Base-by-base conservation (phyloP, 1,284 basidiomycete species). In the Leucoagaricus sp. region DNA sequence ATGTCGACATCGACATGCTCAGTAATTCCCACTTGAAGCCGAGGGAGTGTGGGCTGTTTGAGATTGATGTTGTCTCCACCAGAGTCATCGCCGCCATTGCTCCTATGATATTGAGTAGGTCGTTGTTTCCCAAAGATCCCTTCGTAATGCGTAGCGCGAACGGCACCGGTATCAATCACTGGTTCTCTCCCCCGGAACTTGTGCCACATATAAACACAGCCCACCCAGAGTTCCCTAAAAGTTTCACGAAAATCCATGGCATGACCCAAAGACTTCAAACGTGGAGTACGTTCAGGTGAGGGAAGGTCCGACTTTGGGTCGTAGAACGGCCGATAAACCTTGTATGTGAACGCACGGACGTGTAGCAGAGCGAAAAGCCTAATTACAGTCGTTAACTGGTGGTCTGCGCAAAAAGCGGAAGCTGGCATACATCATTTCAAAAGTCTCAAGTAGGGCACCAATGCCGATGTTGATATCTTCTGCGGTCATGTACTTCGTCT, bases 381-480 rank as follows among this genome's bases (percentile, higher is more conserved):
- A 61, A 12, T 12, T 5, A 38, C 25, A 48, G 31, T 26, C 53
- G 8, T 38, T 49, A 4, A 46, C 36, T 53, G 45, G 64, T 47
- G 63, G 49, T n/a, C 40, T 29, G 46, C 28, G 25, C 17, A 25
- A n/a, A 15, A 26, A 49, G 19, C 34, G 15, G 15, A 29, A 3
- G 26, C 29, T 44, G 38, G n/a, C 75, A 21, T 64, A 87, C 85
- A 78, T 82, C 87, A 93, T 93, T 71, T 92, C 89, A 58, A 90
- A 81, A 1, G 86, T 88, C 63, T 89, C 83, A 2, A 87, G 65
- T 5, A 92, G 70, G 0, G 89, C 88, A 17, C 82, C 80, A 51
- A 90, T 82, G 2, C 88, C 90, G 23, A 88, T 86, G 63, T 86
- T 85, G 61, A 92, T 86, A 65, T 91, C 86, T 19, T 83, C 83